Conservation (phyloP, 2,329 filamentous ascomycete genomes). For the Epichloe gansuensis region DNA sequence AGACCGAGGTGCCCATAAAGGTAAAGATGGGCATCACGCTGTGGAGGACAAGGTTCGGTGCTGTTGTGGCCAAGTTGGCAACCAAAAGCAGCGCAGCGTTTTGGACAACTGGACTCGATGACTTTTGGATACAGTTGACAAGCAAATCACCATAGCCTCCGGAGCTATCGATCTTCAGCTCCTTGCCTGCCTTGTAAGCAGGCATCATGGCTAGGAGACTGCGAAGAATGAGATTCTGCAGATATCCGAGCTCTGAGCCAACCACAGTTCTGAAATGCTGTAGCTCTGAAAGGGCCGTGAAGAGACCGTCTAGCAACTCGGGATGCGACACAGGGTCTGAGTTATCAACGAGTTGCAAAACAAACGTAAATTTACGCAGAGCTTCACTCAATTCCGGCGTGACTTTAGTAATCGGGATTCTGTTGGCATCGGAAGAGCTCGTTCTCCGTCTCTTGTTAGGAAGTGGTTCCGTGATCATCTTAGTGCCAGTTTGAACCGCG, state of each 20-base stretch:
- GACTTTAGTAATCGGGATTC: slow-evolving; percentile 46
- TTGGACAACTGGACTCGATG: slow-evolving; percentile 84
- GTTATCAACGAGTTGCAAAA: slow-evolving; percentile 77
- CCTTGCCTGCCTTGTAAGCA: slow-evolving; percentile 50
- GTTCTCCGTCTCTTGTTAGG: slow-evolving; percentile 69
- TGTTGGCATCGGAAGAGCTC: slow-evolving; percentile 57
- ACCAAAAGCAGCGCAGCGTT: slow-evolving; percentile 83
- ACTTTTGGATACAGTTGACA: slow-evolving; percentile 87
- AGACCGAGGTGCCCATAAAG: slow-evolving; percentile 85
- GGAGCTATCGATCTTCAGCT: slow-evolving; percentile 59
- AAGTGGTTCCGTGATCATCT: slow-evolving; percentile 59
- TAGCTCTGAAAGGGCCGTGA: slow-evolving; percentile 74
- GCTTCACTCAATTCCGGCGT: slow-evolving; percentile 53
- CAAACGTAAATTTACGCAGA: slow-evolving; percentile 69
- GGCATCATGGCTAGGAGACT: slow-evolving; percentile 78
- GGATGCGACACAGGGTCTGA: slow-evolving; percentile 66
- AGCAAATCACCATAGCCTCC: slow-evolving; percentile 80
- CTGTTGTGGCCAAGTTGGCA: slow-evolving; percentile 72
- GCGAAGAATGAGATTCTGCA: slow-evolving; percentile 73
- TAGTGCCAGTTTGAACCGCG: slow-evolving; percentile 59
- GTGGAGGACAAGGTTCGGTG: slow-evolving; percentile 84
- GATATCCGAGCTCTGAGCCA: slow-evolving; percentile 77
- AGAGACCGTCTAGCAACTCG: slow-evolving; percentile 65
- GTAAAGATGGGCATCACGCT: slow-evolving; percentile 99
- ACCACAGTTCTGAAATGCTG: slow-evolving; percentile 73